A percentile compares a stretch with the other conserved stretches of the same genome.
These are phyloP conservation scores for Suhomyces kilbournensis DNA, from an alignment of 805 yeast genomes.

Conservation along the genomic window DNA sequence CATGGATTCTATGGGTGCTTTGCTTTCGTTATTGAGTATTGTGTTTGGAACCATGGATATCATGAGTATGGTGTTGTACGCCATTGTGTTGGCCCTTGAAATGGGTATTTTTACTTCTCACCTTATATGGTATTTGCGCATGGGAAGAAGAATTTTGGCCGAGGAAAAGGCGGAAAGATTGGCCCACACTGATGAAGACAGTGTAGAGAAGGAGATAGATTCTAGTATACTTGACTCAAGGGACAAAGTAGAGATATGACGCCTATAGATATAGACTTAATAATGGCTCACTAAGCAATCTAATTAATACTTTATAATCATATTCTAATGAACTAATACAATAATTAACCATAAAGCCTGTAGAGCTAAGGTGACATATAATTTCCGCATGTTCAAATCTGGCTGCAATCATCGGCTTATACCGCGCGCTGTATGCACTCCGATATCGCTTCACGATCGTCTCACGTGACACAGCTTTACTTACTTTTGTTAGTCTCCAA, in stretches of 20 bases:
- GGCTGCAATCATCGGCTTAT: neutral
- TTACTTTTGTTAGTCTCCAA: neutral
- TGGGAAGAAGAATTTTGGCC: slow-evolving; percentile 26
- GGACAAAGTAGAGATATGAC: neutral
- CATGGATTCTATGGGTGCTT: slow-evolving; percentile 80
- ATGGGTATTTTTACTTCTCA: slow-evolving; percentile 75
- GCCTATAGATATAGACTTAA: neutral
- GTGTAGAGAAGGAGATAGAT: neutral
- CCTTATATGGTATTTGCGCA: slow-evolving; percentile 56
- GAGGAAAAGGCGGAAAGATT: slow-evolving; percentile 22
- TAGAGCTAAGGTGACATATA: no score
- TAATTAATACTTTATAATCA: no score
- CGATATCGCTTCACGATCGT: neutral
- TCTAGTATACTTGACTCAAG: neutral
- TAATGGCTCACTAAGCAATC: neutral
- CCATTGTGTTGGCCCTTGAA: slow-evolving; percentile 71
- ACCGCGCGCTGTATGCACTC: neutral
- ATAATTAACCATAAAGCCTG: no score
- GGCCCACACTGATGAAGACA: neutral
- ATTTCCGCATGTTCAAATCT: neutral
- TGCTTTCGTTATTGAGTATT: slow-evolving; percentile 61
- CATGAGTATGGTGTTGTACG: slow-evolving; percentile 77
- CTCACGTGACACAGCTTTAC: neutral
- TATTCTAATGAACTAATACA: no score
- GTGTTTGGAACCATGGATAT: slow-evolving; percentile 61